These are phyloP conservation scores for Buddleja alternifolia DNA, from an alignment of 257 asterid species.

Conservation along the genomic window DNA sequence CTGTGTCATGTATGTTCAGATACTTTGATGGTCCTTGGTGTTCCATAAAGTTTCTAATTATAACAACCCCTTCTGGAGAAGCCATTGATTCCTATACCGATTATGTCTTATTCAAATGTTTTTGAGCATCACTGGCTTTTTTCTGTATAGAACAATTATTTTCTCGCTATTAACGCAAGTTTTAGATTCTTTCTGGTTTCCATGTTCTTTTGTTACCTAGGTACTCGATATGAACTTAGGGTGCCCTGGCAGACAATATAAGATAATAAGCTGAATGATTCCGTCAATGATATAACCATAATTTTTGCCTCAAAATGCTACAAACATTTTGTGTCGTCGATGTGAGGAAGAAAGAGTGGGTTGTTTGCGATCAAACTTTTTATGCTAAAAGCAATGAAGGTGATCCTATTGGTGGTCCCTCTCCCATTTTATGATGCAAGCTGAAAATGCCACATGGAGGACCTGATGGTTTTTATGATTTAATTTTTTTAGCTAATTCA, in stretches of 20 bases:
- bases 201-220: slow-evolving; percentile 16
- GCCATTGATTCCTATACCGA: background rate
- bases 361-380: slow-evolving; percentile 10
- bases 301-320: slow-evolving; percentile 10
- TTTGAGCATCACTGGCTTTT: background rate
- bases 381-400: slow-evolving; percentile 26
- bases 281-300: background rate
- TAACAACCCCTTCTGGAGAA: slow-evolving; percentile 11
- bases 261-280: slow-evolving; percentile 11
- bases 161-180: slow-evolving; percentile 3
- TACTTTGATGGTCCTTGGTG: background rate
- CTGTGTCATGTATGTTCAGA: background rate
- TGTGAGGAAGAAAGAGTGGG: slow-evolving; percentile 20
- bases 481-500: slow-evolving; percentile 15
- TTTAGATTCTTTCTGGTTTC: slow-evolving; percentile 23
- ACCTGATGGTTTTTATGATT: slow-evolving; percentile 11
- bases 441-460: slow-evolving; percentile 30
- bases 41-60: background rate
- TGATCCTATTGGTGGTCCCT: slow-evolving; percentile 38
- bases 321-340: slow-evolving; percentile 7
- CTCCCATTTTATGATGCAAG: slow-evolving; percentile 29
- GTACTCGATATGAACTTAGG: background rate
- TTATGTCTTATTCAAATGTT: background rate
- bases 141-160: slow-evolving; percentile 2
- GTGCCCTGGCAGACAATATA: slow-evolving; percentile 6